Percentiles rank a stretch among this genome's conserved stretches.
Conservation (phyloP, 139 green algal species). For the Chlorella sp. region DNA sequence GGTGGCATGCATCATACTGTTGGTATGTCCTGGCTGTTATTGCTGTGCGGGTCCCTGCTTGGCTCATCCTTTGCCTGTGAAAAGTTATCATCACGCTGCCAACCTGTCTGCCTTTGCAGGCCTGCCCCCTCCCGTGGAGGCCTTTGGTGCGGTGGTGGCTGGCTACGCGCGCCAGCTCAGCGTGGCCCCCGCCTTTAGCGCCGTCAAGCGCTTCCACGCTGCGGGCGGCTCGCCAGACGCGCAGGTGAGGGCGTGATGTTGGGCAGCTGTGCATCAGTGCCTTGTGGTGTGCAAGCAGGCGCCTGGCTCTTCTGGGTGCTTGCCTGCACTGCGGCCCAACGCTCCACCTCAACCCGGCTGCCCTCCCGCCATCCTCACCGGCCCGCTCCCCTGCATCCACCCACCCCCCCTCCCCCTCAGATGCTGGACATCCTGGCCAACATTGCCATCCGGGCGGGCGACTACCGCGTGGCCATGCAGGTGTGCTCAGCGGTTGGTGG, state of each 20-base stretch:
- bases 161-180: constrained; percentile 50
- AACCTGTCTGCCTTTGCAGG: constrained; percentile 3
- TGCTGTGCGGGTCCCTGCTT: too few relatives aligned
- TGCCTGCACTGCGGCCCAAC: too few relatives aligned
- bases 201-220: constrained; percentile 61
- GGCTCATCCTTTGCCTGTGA: too few relatives aligned
- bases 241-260: neutral
- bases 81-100: too few relatives aligned
- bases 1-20: too few relatives aligned
- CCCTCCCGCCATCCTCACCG: too few relatives aligned
- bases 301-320: too few relatives aligned
- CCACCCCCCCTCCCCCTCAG: neutral
- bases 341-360: too few relatives aligned
- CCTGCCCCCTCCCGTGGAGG: constrained; percentile 46
- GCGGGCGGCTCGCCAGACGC: constrained; percentile 59
- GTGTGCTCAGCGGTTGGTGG: constrained; percentile 22
- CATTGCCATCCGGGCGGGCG: constrained; percentile 46
- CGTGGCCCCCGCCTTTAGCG: constrained; percentile 44
- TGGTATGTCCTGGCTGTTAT: too few relatives aligned
- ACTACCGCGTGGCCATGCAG: constrained; percentile 66
- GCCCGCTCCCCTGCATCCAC: too few relatives aligned
- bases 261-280: too few relatives aligned
- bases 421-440: constrained; percentile 72
- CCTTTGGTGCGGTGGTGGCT: constrained; percentile 54
- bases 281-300: too few relatives aligned